Evolutionary conservation across 305 asterid genomes (phyloP).

Genomic region (Ilex paraguariensis): DNA sequence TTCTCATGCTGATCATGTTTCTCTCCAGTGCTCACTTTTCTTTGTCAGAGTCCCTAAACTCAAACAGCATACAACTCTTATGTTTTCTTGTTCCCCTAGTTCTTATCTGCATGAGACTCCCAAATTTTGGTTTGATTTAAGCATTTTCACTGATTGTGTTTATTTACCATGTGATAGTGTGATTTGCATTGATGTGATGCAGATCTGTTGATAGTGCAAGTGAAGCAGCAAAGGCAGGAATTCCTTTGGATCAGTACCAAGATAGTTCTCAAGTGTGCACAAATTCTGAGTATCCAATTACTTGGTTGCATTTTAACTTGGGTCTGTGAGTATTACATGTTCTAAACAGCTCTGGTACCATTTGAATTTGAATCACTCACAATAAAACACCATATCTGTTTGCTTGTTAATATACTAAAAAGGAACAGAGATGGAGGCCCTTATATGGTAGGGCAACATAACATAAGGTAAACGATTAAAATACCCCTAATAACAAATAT

Average conservation of each 20-base stretch:
- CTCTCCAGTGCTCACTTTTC: background rate
- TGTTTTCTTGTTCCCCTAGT: constrained; percentile 16
- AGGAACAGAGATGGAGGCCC: background rate
- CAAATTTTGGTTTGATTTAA: too few species aligned
- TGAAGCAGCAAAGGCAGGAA: constrained; percentile 86
- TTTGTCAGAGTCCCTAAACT: background rate
- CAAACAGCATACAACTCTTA: background rate
- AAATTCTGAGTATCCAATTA: background rate
- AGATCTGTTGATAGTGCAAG: constrained; percentile 77
- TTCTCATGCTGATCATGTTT: too few species aligned
- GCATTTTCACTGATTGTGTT: too few species aligned
- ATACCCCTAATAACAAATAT: too few species aligned
- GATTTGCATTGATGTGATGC: constrained; percentile 37
- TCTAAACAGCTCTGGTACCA: background rate
- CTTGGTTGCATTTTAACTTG: background rate
- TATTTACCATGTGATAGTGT: constrained; percentile 7
- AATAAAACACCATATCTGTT: background rate
- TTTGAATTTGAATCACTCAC: background rate
- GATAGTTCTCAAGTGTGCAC: constrained; percentile 42
- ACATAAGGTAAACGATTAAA: too few species aligned
- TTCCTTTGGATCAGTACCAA: constrained; percentile 57
- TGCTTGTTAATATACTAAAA: background rate
- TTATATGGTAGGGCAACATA: too few species aligned
- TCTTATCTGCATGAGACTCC: background rate
- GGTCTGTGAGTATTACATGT: background rate